phyloP scores from a whole-genome alignment of 768 basidiomycete genomes.

The Lactifluus rugatus region DNA sequence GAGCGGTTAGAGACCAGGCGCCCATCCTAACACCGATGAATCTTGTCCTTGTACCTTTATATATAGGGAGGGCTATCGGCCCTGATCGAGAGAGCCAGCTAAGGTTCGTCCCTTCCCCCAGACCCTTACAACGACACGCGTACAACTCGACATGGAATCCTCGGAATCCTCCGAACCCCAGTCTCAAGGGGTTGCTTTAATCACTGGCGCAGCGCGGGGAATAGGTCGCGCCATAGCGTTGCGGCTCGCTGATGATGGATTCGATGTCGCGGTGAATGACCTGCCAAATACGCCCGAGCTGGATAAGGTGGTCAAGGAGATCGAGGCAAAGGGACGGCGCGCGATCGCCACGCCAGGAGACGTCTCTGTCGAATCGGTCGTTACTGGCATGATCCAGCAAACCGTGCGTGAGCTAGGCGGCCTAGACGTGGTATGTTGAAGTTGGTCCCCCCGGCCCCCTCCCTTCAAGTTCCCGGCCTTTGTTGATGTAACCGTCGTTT shows the following conservation, averaged over 20 bases:
- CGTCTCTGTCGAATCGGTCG: slow-evolving; percentile 5
- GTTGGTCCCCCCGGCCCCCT: too few species aligned
- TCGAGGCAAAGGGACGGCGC: slow-evolving; percentile 7
- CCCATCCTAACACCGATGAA: not conserved
- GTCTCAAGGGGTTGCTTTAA: slow-evolving; percentile 14
- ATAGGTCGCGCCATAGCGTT: slow-evolving; percentile 20
- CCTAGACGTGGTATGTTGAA: slow-evolving; percentile 13
- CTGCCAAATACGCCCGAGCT: slow-evolving; percentile 1
- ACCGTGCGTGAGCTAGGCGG: slow-evolving; percentile 9
- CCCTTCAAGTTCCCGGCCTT: too few species aligned
- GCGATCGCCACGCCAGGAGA: slow-evolving; percentile 1
- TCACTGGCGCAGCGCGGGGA: slow-evolving; percentile 21
- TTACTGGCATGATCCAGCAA: not conserved
- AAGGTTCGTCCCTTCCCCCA: not conserved
- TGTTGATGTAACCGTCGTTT: not conserved
- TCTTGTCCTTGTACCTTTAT: too few species aligned
- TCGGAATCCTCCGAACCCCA: not conserved
- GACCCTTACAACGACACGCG: not conserved
- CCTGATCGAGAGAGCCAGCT: not conserved
- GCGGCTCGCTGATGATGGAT: slow-evolving; percentile 20
- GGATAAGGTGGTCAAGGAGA: not conserved
- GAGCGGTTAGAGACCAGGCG: not conserved
- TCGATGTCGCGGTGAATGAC: slow-evolving; percentile 19
- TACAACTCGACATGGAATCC: not conserved
- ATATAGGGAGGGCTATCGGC: too few species aligned